These are phyloP conservation scores for Beauveria medogensis DNA, from an alignment of 2,329 filamentous ascomycete genomes.

Conservation along the genomic window DNA sequence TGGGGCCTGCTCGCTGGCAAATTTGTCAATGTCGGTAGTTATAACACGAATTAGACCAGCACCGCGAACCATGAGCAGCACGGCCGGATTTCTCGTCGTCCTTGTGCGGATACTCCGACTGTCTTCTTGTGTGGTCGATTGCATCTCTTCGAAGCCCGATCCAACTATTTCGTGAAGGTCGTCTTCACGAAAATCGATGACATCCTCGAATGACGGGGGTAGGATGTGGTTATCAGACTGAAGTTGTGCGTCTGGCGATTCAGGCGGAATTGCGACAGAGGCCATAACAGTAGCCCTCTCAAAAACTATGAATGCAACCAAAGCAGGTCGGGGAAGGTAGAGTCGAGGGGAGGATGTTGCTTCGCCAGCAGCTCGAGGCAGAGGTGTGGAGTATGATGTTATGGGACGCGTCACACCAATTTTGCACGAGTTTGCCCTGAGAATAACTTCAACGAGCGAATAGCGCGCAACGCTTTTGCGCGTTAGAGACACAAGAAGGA, in stretches of 20 bases:
- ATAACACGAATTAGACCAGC: constrained; percentile 53
- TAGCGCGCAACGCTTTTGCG: constrained; percentile 52
- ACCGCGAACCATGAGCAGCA: constrained; percentile 55
- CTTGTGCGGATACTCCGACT: constrained; percentile 42
- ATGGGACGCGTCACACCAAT: constrained; percentile 63
- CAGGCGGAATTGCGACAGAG: constrained; percentile 59
- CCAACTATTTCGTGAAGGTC: constrained; percentile 55
- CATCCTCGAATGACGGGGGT: constrained; percentile 72
- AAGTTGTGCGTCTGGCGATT: constrained; percentile 70
- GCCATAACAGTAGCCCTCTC: constrained; percentile 69
- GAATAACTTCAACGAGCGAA: constrained; percentile 62
- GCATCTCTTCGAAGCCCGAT: constrained; percentile 54
- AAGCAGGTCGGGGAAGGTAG: constrained; percentile 67
- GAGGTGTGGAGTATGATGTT: constrained; percentile 51
- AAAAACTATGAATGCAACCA: constrained; percentile 77
- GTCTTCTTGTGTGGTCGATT: constrained; percentile 35
- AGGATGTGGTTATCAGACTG: constrained; percentile 56
- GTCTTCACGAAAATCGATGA: constrained; percentile 67
- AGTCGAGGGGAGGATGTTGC: constrained; percentile 51
- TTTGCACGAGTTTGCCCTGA: constrained; percentile 44
- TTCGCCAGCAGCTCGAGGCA: constrained; percentile 28
- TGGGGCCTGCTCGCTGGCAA: constrained; percentile 49
- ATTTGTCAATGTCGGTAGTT: constrained; percentile 50
- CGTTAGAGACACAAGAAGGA: constrained; percentile 53
- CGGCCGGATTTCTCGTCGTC: constrained; percentile 52